Evolutionary conservation across 306 rosid genomes (phyloP).

Genomic region (Rosa chinensis): DNA sequence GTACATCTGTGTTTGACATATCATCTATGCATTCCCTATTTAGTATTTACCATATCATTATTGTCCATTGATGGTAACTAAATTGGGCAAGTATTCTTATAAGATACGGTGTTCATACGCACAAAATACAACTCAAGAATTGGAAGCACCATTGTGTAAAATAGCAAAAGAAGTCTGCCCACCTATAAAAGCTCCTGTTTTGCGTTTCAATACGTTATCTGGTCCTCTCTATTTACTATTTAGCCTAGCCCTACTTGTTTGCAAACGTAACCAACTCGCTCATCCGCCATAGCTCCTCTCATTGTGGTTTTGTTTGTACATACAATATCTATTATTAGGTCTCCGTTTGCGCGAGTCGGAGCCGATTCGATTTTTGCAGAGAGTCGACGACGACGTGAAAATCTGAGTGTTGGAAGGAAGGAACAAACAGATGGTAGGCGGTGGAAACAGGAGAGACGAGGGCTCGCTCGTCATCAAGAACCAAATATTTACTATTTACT

Average conservation of each 20-base stretch:
- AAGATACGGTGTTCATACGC: background rate
- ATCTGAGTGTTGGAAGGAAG: background rate
- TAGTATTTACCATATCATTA: background rate
- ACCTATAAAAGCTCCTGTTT: conserved; percentile 29
- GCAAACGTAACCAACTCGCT: conserved; percentile 19
- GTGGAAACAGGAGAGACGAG: conserved; percentile 86
- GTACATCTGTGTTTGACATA: too few species aligned
- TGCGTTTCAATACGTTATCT: conserved; percentile 29
- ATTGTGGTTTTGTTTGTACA: background rate
- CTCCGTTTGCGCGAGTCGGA: background rate
- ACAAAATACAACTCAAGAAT: background rate
- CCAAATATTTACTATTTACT: conserved; percentile 10
- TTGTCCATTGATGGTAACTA: background rate
- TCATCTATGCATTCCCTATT: too few species aligned
- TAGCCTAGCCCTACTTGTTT: conserved; percentile 37
- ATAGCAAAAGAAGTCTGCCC: background rate
- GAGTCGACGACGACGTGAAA: background rate
- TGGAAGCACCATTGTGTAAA: conserved; percentile 20
- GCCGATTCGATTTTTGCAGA: background rate
- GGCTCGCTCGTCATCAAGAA: conserved; percentile 76
- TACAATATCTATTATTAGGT: background rate
- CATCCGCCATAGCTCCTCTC: background rate
- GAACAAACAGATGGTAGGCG: conserved; percentile 61
- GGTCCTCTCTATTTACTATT: conserved; percentile 27
- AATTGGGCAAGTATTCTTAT: background rate